These are phyloP conservation scores for Hymenochaete sp. DNA, from an alignment of 1,284 basidiomycete genomes.

Conservation along the genomic window DNA sequence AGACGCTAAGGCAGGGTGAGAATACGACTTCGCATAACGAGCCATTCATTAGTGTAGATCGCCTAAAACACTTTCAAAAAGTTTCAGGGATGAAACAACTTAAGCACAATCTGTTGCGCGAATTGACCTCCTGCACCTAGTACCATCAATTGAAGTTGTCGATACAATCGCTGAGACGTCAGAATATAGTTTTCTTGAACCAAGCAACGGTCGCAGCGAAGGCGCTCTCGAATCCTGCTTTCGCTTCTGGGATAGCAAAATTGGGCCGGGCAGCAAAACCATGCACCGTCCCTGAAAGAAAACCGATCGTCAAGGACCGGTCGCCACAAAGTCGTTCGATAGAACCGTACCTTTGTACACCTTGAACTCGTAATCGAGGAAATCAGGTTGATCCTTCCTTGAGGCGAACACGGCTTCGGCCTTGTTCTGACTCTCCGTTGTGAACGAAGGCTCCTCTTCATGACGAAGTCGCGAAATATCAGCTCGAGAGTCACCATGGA, in stretches of 20 bases:
- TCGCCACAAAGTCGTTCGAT: neutral
- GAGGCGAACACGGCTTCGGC: conserved; percentile 37
- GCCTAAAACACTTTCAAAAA: too few relatives aligned
- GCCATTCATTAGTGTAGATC: too few relatives aligned
- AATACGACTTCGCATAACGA: too few relatives aligned
- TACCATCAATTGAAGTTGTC: too few relatives aligned
- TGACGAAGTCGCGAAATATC: conserved; percentile 32
- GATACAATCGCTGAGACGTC: too few relatives aligned
- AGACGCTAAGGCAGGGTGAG: too few relatives aligned
- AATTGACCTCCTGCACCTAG: too few relatives aligned
- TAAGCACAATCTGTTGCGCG: too few relatives aligned
- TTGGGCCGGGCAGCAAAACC: conserved; percentile 50
- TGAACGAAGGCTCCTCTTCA: conserved; percentile 45
- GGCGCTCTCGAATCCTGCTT: conserved; percentile 42
- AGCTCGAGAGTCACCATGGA: conserved; percentile 40
- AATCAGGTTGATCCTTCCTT: conserved; percentile 35
- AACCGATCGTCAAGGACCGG: neutral
- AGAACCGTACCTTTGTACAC: conserved; percentile 41
- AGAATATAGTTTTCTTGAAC: conserved; percentile 40
- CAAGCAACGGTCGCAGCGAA: conserved; percentile 39
- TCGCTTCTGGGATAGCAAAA: conserved; percentile 35
- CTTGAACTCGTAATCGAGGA: conserved; percentile 44
- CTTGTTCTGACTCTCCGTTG: conserved; percentile 29
- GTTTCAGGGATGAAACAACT: too few relatives aligned
- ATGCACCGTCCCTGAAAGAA: conserved; percentile 40